A percentile compares a stretch with the other conserved stretches of the same genome.
Evolutionary conservation across 208 protist genomes (phyloP).

Genomic region (Herpetomonas tarakana): DNA sequence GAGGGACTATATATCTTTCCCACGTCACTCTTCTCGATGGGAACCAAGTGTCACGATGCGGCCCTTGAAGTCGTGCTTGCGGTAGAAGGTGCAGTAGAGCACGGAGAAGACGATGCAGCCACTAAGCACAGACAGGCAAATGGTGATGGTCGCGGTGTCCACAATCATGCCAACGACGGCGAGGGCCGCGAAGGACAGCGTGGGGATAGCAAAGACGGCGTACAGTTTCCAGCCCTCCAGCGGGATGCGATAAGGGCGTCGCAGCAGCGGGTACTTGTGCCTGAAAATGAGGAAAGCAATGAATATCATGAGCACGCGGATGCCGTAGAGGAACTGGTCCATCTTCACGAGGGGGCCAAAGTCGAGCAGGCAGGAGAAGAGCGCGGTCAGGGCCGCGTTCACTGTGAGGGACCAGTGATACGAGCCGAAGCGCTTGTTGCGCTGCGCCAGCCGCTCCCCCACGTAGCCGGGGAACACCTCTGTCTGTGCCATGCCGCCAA

Average conservation of each 20-base stretch:
- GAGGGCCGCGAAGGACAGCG: conserved; percentile 35
- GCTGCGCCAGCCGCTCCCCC: conserved; percentile 41
- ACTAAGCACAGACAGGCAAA: conserved; percentile 34
- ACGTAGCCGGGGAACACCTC: conserved; percentile 62
- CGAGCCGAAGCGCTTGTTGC: conserved; percentile 64
- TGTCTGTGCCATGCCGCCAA: conserved; percentile 67
- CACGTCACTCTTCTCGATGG: too few species aligned
- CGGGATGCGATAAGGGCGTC: conserved; percentile 58
- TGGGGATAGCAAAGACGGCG: conserved; percentile 35
- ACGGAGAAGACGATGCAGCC: conserved; percentile 24
- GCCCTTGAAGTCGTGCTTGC: conserved; percentile 53
- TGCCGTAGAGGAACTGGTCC: conserved; percentile 76
- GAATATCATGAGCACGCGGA: conserved; percentile 56
- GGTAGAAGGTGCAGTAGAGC: conserved; percentile 46
- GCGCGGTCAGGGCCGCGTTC: conserved; percentile 56
- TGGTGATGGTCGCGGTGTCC: conserved; percentile 29
- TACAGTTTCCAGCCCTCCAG: conserved; percentile 39
- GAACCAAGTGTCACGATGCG: conserved; percentile 49
- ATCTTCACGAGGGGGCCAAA: conserved; percentile 68
- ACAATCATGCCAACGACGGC: conserved; percentile 42
- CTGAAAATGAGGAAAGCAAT: conserved; percentile 62
- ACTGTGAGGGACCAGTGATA: conserved; percentile 70
- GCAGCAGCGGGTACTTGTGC: conserved; percentile 51
- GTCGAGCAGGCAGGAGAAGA: conserved; percentile 55
- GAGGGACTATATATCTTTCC: too few species aligned